Evolutionary conservation across 129 eudicot genomes (phyloP).

Genomic region (Heracleum sosnowskyi): DNA sequence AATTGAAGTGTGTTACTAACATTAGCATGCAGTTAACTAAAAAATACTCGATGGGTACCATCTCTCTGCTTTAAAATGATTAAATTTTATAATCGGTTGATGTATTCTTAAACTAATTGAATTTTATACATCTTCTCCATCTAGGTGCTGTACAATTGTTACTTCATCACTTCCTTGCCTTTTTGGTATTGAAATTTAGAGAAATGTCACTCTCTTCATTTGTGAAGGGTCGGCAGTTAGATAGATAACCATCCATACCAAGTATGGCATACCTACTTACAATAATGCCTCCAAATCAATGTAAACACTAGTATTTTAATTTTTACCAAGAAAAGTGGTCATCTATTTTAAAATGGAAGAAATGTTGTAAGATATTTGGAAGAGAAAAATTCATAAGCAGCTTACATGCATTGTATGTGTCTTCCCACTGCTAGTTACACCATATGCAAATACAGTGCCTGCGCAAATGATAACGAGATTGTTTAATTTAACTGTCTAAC

Average conservation of each 20-base stretch:
- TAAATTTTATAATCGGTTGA: neutral
- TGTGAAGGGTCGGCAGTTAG: neutral
- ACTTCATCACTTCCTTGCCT: neutral
- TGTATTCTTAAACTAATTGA: neutral
- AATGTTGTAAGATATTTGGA: neutral
- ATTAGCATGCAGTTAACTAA: neutral
- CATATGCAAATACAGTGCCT: conserved; percentile 95
- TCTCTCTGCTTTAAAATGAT: neutral
- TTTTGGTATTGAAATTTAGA: neutral
- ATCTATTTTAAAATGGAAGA: neutral
- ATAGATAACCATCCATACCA: neutral
- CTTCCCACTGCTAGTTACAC: conserved; percentile 97
- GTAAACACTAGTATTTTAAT: neutral
- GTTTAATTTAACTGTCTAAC: neutral
- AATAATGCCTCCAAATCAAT: neutral
- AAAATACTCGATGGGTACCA: neutral
- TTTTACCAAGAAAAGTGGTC: neutral
- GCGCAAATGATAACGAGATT: conserved; percentile 18
- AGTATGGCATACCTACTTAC: neutral
- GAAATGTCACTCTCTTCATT: neutral
- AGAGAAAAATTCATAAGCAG: conserved; percentile 10
- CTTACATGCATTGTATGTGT: conserved; percentile 99
- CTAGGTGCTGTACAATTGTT: neutral
- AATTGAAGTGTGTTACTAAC: neutral
- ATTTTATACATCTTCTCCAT: neutral